phyloP scores from a whole-genome alignment of 2,329 filamentous ascomycete species.

The Zymoseptoria pseudotritici region DNA sequence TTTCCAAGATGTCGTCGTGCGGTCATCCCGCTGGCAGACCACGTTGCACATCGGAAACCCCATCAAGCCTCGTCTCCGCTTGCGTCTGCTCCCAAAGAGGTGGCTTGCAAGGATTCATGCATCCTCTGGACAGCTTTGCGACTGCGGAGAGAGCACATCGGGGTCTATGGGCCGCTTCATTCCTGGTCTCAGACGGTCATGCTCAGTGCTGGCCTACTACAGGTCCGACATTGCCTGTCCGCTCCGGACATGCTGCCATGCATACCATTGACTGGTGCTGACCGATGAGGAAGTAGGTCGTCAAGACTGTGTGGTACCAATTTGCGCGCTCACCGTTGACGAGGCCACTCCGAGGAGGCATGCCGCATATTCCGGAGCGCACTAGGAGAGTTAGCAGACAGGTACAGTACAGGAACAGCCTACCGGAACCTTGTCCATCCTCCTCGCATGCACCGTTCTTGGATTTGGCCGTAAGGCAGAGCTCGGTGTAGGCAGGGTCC shows the following conservation, averaged over 20 bases:
- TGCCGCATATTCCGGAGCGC: background rate
- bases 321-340: constrained; percentile 9
- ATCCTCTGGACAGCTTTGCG: background rate
- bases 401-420: constrained; percentile 10
- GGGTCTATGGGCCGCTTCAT: background rate
- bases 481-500: background rate
- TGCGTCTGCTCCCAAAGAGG: background rate
- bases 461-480: background rate
- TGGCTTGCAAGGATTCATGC: background rate
- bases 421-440: constrained; percentile 12
- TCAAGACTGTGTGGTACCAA: constrained; percentile 10
- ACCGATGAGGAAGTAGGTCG: constrained; percentile 3
- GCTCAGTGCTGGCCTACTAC: background rate
- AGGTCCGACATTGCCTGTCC: background rate
- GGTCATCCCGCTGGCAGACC: background rate
- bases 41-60: background rate
- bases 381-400: constrained; percentile 1
- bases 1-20: background rate
- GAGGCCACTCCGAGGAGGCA: constrained; percentile 12
- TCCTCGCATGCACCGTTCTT: constrained; percentile 7
- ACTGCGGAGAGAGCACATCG: background rate
- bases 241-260: background rate
- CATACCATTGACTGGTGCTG: constrained; percentile 1
- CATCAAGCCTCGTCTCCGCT: background rate
- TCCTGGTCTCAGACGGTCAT: background rate